These are phyloP conservation scores for Dichotomopilus funicola DNA, from an alignment of 2,329 filamentous ascomycete species.

Conservation along the genomic window DNA sequence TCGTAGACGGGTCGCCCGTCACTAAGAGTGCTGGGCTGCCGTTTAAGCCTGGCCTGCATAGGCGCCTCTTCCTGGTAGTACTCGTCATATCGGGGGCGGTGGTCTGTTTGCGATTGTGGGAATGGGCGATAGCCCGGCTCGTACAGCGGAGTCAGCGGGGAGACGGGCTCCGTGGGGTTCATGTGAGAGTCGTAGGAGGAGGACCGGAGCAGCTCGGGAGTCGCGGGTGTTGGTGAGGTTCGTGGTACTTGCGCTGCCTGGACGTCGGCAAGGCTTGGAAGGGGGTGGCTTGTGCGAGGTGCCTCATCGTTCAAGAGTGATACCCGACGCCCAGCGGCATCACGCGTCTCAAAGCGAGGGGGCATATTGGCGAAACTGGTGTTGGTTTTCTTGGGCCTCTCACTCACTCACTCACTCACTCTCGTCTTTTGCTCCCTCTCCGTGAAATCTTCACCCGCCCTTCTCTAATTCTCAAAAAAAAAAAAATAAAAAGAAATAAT, in stretches of 20 bases:
- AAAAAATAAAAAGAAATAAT: no score
- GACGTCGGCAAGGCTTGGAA: slow-evolving; percentile 10
- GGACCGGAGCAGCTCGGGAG: slow-evolving; percentile 53
- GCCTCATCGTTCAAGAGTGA: slow-evolving; percentile 54
- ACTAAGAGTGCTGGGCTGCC: slow-evolving; percentile 34
- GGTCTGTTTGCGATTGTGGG: slow-evolving; percentile 3
- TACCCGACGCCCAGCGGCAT: slow-evolving; percentile 51
- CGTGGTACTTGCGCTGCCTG: slow-evolving; percentile 30
- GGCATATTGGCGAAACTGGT: neutral
- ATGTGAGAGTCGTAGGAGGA: slow-evolving; percentile 56
- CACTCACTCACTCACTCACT: no score
- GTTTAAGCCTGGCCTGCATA: slow-evolving; percentile 32
- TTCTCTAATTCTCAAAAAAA: no score
- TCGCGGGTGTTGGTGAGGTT: slow-evolving; percentile 43
- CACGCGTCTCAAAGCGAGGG: slow-evolving; percentile 34
- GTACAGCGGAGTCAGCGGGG: slow-evolving; percentile 49
- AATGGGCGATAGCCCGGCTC: slow-evolving; percentile 18
- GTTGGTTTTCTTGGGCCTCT: neutral
- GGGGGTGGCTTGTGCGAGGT: slow-evolving; percentile 14
- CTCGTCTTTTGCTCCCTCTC: no score
- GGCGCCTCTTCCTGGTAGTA: slow-evolving; percentile 28
- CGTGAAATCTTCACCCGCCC: no score
- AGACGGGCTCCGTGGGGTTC: slow-evolving; percentile 44
- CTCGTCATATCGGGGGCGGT: slow-evolving; percentile 32
- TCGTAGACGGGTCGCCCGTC: slow-evolving; percentile 45